A percentile compares a stretch with the other conserved stretches of the same genome.
phyloP scores from a whole-genome alignment of 257 asterid genomes.

The Gardenia jasminoides region DNA sequence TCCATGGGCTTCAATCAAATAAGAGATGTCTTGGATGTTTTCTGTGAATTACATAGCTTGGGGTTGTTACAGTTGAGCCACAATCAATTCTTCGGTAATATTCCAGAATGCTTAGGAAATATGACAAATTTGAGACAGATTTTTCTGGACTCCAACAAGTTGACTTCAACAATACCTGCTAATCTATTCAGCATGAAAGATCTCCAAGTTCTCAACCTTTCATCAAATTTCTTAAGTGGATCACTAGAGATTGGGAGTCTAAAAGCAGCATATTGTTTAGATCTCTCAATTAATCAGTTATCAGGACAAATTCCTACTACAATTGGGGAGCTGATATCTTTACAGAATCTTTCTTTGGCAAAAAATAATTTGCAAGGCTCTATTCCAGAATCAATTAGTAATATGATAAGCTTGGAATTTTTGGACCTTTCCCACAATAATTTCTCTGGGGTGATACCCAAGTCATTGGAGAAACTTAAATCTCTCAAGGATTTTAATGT shows the following conservation, averaged over 20 bases:
- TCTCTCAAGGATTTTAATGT: slow-evolving; percentile 19
- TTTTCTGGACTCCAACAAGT: slow-evolving; percentile 13
- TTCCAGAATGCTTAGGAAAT: slow-evolving; percentile 33
- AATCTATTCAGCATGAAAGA: slow-evolving; percentile 5
- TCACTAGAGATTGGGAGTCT: slow-evolving; percentile 3
- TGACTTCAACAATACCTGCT: slow-evolving; percentile 21
- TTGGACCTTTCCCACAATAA: slow-evolving; percentile 28
- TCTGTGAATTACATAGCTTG: slow-evolving; percentile 22
- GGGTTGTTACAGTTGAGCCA: background rate
- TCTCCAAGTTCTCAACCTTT: background rate
- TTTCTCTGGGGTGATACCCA: slow-evolving; percentile 29
- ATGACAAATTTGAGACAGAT: slow-evolving; percentile 17
- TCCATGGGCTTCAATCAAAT: slow-evolving; percentile 8
- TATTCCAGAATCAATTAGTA: slow-evolving; percentile 23
- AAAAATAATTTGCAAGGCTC: slow-evolving; percentile 29
- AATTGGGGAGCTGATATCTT: slow-evolving; percentile 14
- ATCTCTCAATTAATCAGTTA: slow-evolving; percentile 3
- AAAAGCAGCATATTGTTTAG: background rate
- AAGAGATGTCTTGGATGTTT: background rate
- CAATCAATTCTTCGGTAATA: slow-evolving; percentile 21
- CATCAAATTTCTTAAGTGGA: background rate
- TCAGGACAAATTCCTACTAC: slow-evolving; percentile 17
- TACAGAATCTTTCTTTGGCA: slow-evolving; percentile 12
- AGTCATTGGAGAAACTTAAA: slow-evolving; percentile 19
- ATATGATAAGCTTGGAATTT: background rate